These are phyloP conservation scores for Linnemannia zychae DNA, from an alignment of 192 early-diverging fungal genomes.

Conservation along the genomic window DNA sequence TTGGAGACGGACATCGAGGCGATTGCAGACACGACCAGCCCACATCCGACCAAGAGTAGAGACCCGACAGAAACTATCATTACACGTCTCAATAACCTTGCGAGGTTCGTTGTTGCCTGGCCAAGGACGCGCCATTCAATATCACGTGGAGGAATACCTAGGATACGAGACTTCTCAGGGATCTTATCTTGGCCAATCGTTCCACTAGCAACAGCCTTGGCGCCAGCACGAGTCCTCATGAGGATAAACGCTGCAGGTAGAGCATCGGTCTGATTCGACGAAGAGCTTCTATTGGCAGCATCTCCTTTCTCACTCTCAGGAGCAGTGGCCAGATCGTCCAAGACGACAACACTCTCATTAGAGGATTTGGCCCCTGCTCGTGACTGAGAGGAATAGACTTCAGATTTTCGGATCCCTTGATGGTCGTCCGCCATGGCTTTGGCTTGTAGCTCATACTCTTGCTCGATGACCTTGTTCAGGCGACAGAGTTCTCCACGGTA, in stretches of 20 bases:
- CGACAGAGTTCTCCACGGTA: constrained; percentile 38
- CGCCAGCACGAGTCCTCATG: constrained; percentile 22
- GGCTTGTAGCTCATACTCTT: constrained; percentile 9
- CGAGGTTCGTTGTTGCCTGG: neutral
- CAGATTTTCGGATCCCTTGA: neutral
- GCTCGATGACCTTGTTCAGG: constrained; percentile 26
- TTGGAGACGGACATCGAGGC: constrained; percentile 20
- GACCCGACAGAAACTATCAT: neutral
- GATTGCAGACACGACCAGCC: constrained; percentile 22
- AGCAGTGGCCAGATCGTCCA: neutral
- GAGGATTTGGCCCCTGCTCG: neutral
- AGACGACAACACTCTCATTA: neutral
- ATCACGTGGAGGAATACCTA: constrained; percentile 26
- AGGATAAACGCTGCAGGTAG: constrained; percentile 25
- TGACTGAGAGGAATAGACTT: neutral
- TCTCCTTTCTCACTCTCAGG: neutral
- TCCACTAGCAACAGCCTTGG: constrained; percentile 11
- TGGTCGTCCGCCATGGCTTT: constrained; percentile 13
- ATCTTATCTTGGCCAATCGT: constrained; percentile 6
- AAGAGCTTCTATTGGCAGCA: neutral
- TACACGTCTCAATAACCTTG: neutral
- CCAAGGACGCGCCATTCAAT: constrained; percentile 38
- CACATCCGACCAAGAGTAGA: constrained; percentile 10
- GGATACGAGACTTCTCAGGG: neutral
- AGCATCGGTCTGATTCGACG: neutral